phyloP scores from a whole-genome alignment of 768 basidiomycete genomes.

The Pleurotus ostreatus region DNA sequence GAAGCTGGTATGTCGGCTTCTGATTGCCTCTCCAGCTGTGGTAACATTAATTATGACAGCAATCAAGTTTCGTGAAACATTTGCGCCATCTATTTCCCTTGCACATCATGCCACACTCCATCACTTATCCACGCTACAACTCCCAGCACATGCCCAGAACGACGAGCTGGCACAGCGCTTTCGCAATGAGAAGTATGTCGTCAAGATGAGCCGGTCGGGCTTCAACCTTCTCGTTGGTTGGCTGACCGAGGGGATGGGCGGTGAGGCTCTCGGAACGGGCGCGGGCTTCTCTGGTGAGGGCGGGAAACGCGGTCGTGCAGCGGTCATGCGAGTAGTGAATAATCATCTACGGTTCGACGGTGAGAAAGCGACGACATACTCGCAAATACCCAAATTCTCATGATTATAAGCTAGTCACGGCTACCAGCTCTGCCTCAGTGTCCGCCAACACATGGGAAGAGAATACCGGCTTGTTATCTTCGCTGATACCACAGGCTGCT shows the following conservation, averaged over 20 bases:
- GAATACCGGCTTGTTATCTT: conserved; percentile 77
- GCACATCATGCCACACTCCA: conserved; percentile 69
- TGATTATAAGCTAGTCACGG: conserved; percentile 49
- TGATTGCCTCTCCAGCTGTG: conserved; percentile 2
- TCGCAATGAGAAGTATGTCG: conserved; percentile 84
- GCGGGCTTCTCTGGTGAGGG: conserved; percentile 77
- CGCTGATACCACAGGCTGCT: conserved; percentile 63
- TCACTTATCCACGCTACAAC: conserved; percentile 73
- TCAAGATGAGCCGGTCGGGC: conserved; percentile 87
- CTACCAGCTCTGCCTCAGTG: conserved; percentile 61
- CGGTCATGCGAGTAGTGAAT: conserved; percentile 92
- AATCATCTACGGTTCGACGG: conserved; percentile 90
- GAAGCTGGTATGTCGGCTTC: conserved; percentile 66
- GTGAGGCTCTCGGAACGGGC: conserved; percentile 78
- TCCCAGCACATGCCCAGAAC: conserved; percentile 80
- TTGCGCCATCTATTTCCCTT: conserved; percentile 62
- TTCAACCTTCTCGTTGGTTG: conserved; percentile 92
- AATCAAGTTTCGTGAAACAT: conserved; percentile 66
- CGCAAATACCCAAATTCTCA: conserved; percentile 15
- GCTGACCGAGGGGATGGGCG: conserved; percentile 89
- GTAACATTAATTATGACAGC: conserved; percentile 39
- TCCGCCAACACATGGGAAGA: conserved; percentile 77
- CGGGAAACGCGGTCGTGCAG: conserved; percentile 81
- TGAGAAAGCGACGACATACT: conserved; percentile 27
- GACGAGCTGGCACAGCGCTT: conserved; percentile 84